These are phyloP conservation scores for Nakazawaea wyomingensis DNA, from an alignment of 805 yeast genomes.

Conservation along the genomic window DNA sequence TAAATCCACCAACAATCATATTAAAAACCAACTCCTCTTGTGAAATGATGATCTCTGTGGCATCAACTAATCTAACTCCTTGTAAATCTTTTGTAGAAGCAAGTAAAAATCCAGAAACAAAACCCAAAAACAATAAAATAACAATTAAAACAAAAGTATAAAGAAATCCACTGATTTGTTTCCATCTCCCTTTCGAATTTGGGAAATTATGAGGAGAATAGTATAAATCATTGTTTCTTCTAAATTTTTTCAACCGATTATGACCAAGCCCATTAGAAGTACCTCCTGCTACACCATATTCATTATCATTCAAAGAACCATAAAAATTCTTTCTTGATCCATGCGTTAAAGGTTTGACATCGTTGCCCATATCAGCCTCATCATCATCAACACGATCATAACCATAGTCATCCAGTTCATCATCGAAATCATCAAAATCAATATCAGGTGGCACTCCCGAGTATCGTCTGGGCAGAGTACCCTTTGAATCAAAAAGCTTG, in stretches of 20 bases:
- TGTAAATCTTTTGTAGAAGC: conserved; percentile 85
- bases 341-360: conserved; percentile 21
- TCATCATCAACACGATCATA: conserved; percentile 15
- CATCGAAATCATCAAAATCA: conserved; percentile 47
- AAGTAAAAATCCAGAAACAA: conserved; percentile 74
- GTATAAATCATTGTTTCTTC: conserved; percentile 20
- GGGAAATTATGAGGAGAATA: conserved; percentile 34
- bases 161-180: conserved; percentile 27
- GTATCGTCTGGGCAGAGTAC: conserved; percentile 66
- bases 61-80: conserved; percentile 52
- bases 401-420: conserved; percentile 23
- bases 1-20: conserved; percentile 70
- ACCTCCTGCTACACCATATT: conserved; percentile 11
- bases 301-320: conserved; percentile 13
- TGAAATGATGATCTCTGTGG: conserved; percentile 70
- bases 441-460: conserved; percentile 43
- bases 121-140: conserved; percentile 62
- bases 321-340: conserved; percentile 21
- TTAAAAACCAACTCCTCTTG: conserved; percentile 83
- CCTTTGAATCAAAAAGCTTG: conserved; percentile 66
- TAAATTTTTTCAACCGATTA: conserved; percentile 12
- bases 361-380: conserved; percentile 15
- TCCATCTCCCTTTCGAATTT: conserved; percentile 24
- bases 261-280: conserved; percentile 14
- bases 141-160: conserved; percentile 42